These are phyloP conservation scores for Dioscorea cayenensis DNA, from an alignment of 116 monocot species.

Conservation along the genomic window DNA sequence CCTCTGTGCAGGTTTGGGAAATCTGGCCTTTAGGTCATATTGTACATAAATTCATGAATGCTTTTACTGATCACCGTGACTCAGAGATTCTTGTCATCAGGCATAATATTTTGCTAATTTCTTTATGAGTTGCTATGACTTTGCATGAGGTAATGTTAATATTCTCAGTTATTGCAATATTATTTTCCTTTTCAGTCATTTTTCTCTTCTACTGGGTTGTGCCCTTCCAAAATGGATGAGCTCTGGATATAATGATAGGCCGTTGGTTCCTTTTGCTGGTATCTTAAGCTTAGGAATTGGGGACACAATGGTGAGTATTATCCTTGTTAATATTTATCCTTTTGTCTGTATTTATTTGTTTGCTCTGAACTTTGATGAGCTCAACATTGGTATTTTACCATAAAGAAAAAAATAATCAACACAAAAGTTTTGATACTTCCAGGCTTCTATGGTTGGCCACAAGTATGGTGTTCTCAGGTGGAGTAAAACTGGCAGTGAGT, in stretches of 20 bases:
- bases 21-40: conserved; percentile 83
- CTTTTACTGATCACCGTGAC: conserved; percentile 98
- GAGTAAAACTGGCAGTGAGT: conserved; percentile 97
- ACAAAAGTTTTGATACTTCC: not conserved
- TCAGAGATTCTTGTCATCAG: conserved; percentile 96
- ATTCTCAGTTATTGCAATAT: not conserved
- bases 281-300: conserved; percentile 99
- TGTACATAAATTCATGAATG: conserved; percentile 96
- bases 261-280: conserved; percentile 93
- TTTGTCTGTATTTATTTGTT: too few species aligned
- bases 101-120: conserved; percentile 12
- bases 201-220: conserved; percentile 95
- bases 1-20: conserved; percentile 59
- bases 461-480: conserved; percentile 95
- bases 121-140: not conserved
- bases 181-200: conserved; percentile 62
- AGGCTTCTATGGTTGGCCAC: conserved; percentile 98
- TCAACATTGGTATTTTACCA: too few species aligned
- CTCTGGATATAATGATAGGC: conserved; percentile 77
- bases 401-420: not conserved
- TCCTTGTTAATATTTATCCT: not conserved
- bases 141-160: not conserved
- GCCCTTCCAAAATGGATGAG: conserved; percentile 98
- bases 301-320: conserved; percentile 85
- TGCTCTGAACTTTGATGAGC: too few species aligned